Conservation (phyloP, 2,329 filamentous ascomycete species). For the Acrocalymma vagum region DNA sequence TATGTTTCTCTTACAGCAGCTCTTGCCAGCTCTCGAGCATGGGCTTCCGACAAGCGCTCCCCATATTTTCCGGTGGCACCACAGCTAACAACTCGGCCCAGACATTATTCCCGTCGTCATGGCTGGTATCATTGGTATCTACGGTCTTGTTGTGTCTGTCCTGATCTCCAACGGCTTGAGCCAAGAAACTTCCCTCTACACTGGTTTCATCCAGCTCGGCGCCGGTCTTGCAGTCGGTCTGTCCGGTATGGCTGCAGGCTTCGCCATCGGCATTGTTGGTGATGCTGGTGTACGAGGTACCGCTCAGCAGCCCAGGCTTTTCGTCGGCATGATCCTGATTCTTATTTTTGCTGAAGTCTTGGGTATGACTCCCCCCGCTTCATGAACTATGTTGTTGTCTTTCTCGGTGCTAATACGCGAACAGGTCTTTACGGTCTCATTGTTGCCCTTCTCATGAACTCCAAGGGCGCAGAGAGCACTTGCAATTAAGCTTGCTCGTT, state of each 20-base stretch:
- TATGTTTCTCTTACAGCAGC: constrained; percentile 61
- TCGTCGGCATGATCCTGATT: constrained; percentile 98
- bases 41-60: neutral
- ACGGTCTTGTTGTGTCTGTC: constrained; percentile 63
- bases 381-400: neutral
- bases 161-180: constrained; percentile 62
- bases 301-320: constrained; percentile 83
- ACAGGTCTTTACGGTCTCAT: constrained; percentile 98
- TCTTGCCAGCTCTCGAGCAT: neutral
- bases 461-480: constrained; percentile 65
- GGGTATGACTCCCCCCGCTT: constrained; percentile 67
- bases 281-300: constrained; percentile 89
- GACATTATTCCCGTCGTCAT: constrained; percentile 99
- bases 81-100: constrained; percentile 51
- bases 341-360: constrained; percentile 99
- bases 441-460: constrained; percentile 99
- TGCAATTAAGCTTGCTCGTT: constrained; percentile 24
- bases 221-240: constrained; percentile 71
- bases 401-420: constrained; percentile 7
- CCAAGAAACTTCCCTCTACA: constrained; percentile 57
- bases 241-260: constrained; percentile 91
- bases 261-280: constrained; percentile 70
- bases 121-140: constrained; percentile 99
- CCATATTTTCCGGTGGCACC: neutral
- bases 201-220: constrained; percentile 62